Conservation (phyloP, 208 protist species). For the Trypanosomatidae sp. region DNA sequence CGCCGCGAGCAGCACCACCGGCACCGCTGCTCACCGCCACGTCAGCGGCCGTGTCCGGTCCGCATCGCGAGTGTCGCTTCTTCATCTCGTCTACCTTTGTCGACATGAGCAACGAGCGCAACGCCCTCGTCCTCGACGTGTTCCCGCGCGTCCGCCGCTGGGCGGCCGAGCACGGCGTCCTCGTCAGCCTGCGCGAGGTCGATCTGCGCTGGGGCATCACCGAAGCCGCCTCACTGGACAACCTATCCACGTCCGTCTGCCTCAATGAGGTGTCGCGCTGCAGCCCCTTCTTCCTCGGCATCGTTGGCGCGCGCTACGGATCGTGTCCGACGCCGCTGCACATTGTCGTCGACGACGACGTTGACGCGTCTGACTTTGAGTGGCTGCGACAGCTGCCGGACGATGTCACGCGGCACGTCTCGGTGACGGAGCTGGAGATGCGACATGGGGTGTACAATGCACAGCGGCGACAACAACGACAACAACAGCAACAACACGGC, state of each 20-base stretch:
- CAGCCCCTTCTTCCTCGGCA: conserved; percentile 87
- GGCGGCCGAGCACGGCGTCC: conserved; percentile 31
- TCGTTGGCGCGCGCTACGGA: conserved; percentile 87
- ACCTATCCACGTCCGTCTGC: conserved; percentile 83
- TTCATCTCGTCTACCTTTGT: conserved; percentile 94
- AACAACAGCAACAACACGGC: conserved; percentile 7
- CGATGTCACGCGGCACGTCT: conserved; percentile 24
- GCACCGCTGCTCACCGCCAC: too few species aligned
- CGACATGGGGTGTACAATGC: conserved; percentile 70
- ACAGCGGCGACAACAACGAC: conserved; percentile 7
- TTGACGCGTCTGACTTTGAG: conserved; percentile 41
- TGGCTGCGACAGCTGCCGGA: conserved; percentile 32
- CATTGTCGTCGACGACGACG: conserved; percentile 58
- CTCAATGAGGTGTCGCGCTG: conserved; percentile 91
- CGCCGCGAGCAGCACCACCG: too few species aligned
- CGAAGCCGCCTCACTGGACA: conserved; percentile 39
- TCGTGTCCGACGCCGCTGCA: conserved; percentile 52
- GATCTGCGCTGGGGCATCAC: conserved; percentile 96
- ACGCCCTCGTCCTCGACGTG: conserved; percentile 82
- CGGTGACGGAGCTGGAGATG: conserved; percentile 94
- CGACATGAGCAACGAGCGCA: conserved; percentile 95
- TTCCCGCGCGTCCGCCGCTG: conserved; percentile 88
- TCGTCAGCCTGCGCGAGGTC: conserved; percentile 79
- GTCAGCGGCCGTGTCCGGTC: too few species aligned
- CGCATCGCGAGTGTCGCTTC: conserved; percentile 70